Percentiles rank a stretch among this genome's conserved stretches.
Evolutionary conservation across 495 filamentous ascomycete genomes (phyloP).

Genomic region (Polyplosphaeria fusca): DNA sequence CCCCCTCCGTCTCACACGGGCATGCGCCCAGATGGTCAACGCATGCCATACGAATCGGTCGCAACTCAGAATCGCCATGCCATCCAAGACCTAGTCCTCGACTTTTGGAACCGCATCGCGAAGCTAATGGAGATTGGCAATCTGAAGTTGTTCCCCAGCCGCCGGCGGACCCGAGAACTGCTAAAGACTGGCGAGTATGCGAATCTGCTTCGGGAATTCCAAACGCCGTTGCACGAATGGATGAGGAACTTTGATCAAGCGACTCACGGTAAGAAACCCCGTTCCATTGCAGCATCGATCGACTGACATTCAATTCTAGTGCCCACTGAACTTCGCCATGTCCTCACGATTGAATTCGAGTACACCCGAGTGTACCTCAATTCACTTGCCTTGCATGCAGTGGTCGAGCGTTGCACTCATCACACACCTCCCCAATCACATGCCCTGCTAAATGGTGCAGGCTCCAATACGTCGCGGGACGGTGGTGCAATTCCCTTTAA

Average conservation of each 20-base stretch:
- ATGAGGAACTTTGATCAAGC: slow-evolving; percentile 66
- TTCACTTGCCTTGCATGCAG: slow-evolving; percentile 86
- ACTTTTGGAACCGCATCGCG: slow-evolving; percentile 89
- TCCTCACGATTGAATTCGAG: slow-evolving; percentile 69
- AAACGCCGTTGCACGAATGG: slow-evolving; percentile 72
- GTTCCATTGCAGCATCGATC: slow-evolving; percentile 40
- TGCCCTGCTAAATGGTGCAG: slow-evolving; percentile 27
- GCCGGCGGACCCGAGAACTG: slow-evolving; percentile 76
- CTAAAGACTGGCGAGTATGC: slow-evolving; percentile 83
- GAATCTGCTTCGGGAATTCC: slow-evolving; percentile 72
- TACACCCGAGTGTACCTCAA: slow-evolving; percentile 71
- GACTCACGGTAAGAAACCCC: slow-evolving; percentile 37
- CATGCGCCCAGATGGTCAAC: slow-evolving; percentile 47
- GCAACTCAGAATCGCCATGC: slow-evolving; percentile 43
- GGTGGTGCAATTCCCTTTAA: slow-evolving; percentile 46
- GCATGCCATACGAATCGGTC: slow-evolving; percentile 27
- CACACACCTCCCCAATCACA: slow-evolving; percentile 43
- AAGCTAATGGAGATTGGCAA: slow-evolving; percentile 86
- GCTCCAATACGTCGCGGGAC: slow-evolving; percentile 36
- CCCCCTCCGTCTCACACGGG: slow-evolving; percentile 15
- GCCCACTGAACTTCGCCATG: slow-evolving; percentile 72
- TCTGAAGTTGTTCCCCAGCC: slow-evolving; percentile 76
- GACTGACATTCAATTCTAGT: slow-evolving; percentile 46
- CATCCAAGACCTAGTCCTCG: slow-evolving; percentile 72
- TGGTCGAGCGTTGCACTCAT: slow-evolving; percentile 86